Evolutionary conservation across 345 rosid species (phyloP).

Genomic region (Ceriops tagal): DNA sequence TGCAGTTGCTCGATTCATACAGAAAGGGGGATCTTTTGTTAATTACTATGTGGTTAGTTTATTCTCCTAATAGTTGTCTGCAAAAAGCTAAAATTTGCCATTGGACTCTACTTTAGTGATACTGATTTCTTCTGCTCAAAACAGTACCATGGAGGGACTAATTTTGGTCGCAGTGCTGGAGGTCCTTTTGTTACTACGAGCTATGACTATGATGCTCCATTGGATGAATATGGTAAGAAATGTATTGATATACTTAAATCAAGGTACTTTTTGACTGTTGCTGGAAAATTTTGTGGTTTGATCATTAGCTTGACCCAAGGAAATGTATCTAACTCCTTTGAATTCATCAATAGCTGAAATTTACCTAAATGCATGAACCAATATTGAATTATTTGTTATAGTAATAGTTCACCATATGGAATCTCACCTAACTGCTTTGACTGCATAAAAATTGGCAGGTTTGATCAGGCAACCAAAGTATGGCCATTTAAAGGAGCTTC

Average conservation of each 20-base stretch:
- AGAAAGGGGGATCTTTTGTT: slow-evolving; percentile 94
- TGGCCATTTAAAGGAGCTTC: slow-evolving; percentile 97
- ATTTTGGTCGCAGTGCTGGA: slow-evolving; percentile 96
- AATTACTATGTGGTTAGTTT: slow-evolving; percentile 87
- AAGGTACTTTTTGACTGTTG: background rate
- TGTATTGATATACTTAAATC: background rate
- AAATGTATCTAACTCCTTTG: slow-evolving; percentile 22
- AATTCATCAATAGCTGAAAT: background rate
- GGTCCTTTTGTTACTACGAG: slow-evolving; percentile 98
- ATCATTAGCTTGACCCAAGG: background rate
- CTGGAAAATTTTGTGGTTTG: background rate
- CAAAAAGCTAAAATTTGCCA: background rate
- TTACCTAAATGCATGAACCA: background rate
- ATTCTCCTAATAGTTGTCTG: background rate
- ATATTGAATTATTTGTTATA: background rate
- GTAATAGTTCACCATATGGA: background rate
- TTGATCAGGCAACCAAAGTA: slow-evolving; percentile 92
- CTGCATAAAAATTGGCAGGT: slow-evolving; percentile 38
- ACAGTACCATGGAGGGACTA: slow-evolving; percentile 99
- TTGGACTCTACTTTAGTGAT: background rate
- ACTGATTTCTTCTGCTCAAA: slow-evolving; percentile 19
- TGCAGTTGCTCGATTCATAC: slow-evolving; percentile 89
- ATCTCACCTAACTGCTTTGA: background rate
- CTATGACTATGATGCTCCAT: slow-evolving; percentile 95
- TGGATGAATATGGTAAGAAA: slow-evolving; percentile 90